These are phyloP conservation scores for Pezicula neosporulosa DNA, from an alignment of 2,329 filamentous ascomycete genomes.

Conservation along the genomic window DNA sequence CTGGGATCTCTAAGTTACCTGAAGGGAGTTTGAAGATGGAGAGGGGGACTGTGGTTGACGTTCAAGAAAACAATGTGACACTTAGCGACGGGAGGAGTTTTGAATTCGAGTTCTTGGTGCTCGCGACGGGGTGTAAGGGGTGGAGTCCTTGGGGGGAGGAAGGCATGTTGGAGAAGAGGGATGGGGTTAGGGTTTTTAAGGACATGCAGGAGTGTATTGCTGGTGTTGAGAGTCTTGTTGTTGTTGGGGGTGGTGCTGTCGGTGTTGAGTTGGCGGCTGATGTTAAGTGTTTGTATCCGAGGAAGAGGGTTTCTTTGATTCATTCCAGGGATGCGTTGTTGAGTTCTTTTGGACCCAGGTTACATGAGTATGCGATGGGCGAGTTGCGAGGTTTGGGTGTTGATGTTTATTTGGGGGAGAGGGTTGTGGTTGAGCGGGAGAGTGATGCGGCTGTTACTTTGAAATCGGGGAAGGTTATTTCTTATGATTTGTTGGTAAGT, in stretches of 20 bases:
- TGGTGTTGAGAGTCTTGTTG: constrained; percentile 23
- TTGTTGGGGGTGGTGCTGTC: constrained; percentile 44
- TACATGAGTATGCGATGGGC: constrained; percentile 32
- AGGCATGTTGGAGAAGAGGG: constrained; percentile 15
- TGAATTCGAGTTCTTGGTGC: constrained; percentile 36
- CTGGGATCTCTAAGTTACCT: constrained; percentile 23
- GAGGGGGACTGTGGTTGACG: constrained; percentile 25
- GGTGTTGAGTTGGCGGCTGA: constrained; percentile 47
- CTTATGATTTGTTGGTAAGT: constrained; percentile 37
- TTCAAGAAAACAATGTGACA: constrained; percentile 27
- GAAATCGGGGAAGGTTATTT: constrained; percentile 25
- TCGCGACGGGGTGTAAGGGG: constrained; percentile 38
- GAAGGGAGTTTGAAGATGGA: constrained; percentile 29
- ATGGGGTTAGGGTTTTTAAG: constrained; percentile 28
- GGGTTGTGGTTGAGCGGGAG: constrained; percentile 10
- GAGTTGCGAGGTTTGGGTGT: constrained; percentile 35
- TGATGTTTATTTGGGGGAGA: constrained; percentile 33
- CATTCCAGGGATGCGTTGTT: constrained; percentile 42
- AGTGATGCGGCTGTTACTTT: constrained; percentile 24
- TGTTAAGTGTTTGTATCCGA: constrained; percentile 40
- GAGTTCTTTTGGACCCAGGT: constrained; percentile 35
- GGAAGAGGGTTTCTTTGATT: constrained; percentile 43
- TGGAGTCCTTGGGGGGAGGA: constrained; percentile 26
- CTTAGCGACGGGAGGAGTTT: constrained; percentile 32
- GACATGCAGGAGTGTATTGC: constrained; percentile 28